Percentiles rank a stretch among this genome's conserved stretches.
Evolutionary conservation across 148 eudicot genomes (phyloP).

Genomic region (Dianthus caryophyllus): DNA sequence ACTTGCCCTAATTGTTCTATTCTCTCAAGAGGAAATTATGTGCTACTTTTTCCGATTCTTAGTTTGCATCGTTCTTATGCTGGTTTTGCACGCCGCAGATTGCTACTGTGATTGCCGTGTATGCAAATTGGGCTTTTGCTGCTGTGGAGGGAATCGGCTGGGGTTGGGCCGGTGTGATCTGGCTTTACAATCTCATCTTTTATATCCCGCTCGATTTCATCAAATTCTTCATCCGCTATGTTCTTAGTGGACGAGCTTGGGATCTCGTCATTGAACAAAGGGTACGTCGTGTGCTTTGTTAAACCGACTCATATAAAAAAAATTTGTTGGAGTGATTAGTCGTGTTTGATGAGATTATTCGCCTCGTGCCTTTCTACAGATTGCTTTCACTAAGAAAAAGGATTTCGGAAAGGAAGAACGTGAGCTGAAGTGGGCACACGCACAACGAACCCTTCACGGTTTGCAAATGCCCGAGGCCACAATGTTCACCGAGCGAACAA

Average conservation of each 20-base stretch:
- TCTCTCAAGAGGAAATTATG: too few species aligned
- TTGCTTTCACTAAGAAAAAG: constrained; percentile 89
- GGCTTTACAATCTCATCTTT: constrained; percentile 74
- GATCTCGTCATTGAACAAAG: constrained; percentile 93
- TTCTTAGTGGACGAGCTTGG: constrained; percentile 94
- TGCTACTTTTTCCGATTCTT: not conserved
- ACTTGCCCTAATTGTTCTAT: too few species aligned
- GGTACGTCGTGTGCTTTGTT: constrained; percentile 36
- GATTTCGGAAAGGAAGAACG: constrained; percentile 95
- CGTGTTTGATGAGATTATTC: not conserved
- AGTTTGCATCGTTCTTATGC: not conserved
- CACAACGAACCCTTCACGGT: constrained; percentile 92
- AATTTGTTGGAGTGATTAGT: not conserved
- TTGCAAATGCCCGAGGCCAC: constrained; percentile 72
- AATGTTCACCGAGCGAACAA: constrained; percentile 54
- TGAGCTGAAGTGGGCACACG: constrained; percentile 91
- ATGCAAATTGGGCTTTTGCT: constrained; percentile 91
- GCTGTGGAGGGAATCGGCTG: constrained; percentile 98
- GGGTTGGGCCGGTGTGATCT: constrained; percentile 99
- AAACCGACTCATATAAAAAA: too few species aligned
- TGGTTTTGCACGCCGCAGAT: constrained; percentile 39
- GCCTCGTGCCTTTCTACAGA: constrained; percentile 39
- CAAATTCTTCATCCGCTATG: constrained; percentile 80
- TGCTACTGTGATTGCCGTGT: constrained; percentile 93
- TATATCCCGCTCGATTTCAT: constrained; percentile 89